Base-by-base conservation (phyloP, 441 rosid genomes). In the Capsella rubella region DNA sequence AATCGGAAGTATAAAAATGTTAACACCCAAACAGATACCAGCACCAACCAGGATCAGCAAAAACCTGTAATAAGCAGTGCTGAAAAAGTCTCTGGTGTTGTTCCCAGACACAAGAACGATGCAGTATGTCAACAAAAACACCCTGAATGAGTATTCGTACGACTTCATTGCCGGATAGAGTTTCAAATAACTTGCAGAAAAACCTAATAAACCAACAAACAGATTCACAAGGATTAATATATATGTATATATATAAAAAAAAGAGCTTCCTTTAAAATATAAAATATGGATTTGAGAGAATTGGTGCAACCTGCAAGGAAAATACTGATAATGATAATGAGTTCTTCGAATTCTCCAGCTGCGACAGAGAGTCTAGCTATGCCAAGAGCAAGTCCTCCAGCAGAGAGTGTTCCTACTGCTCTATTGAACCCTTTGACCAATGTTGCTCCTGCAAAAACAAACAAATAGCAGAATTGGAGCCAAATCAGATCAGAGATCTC, bases 341-440 rank as follows among this genome's bases (percentile, higher is more conserved):
- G 79, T 82, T 92, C 97, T 61, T 85, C 80, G 35, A 79, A 87
- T 12, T 67, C 53, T 71, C 99, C 97, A 0, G 85, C 79, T 45
- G n/a, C 39, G 2, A 81, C 13, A 14, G 89, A 79, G 46, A 92
- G 69, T 81, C 89, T 89, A 6, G 99, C 97, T 39, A 90, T 82
- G 29, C 96, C 97, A 50, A 95, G 87, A 70, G 97, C 90, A 43
- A 95, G 87, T 18, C 82, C 86, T 45, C 93, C 99, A 12, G 97
- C 97, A 8, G 89, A 87, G 8, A 95, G 53, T 31, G 99, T 95
- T 18, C 99, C 99, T 31, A 95, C 4, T 3, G 92, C 97, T 28
- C 97, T 87, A 80, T 95, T 89, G 75, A 94, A 92, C 34, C 99
- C 99, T 79, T 92, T 94, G 54, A 66, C 89, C 64, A 83, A 82